Evolutionary conservation across 352 stramenopile species (phyloP).

Genomic region (Phytophthora hybrid): DNA sequence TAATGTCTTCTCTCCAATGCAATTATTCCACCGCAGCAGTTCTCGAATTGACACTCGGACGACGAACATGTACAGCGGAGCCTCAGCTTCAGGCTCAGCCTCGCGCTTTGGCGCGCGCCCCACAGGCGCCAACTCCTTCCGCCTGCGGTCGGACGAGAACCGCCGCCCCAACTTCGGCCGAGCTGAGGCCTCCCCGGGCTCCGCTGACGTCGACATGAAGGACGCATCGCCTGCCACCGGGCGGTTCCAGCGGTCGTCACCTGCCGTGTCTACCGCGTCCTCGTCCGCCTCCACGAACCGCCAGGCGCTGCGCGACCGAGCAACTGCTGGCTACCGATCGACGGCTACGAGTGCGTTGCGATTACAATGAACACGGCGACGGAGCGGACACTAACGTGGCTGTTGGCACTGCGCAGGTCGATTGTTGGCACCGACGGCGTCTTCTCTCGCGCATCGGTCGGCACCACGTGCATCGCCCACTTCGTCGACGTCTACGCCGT

Average conservation of each 20-base stretch:
- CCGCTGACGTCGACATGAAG: constrained; percentile 49
- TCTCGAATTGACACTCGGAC: constrained; percentile 19
- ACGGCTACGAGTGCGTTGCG: constrained; percentile 32
- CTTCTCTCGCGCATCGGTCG: constrained; percentile 39
- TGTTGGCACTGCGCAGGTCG: constrained; percentile 23
- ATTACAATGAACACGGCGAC: background rate
- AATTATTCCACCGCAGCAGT: background rate
- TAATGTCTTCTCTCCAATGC: background rate
- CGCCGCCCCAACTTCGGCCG: constrained; percentile 40
- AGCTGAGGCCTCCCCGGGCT: constrained; percentile 5
- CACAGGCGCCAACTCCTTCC: constrained; percentile 33
- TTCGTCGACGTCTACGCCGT: constrained; percentile 23
- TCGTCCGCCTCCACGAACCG: constrained; percentile 9
- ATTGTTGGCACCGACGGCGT: constrained; percentile 39
- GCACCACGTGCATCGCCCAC: constrained; percentile 12
- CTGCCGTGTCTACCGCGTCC: background rate
- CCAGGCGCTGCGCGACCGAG: constrained; percentile 26
- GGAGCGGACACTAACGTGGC: constrained; percentile 21
- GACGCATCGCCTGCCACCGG: constrained; percentile 27
- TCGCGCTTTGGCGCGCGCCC: constrained; percentile 27
- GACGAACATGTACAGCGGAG: constrained; percentile 30
- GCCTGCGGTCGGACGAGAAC: constrained; percentile 45
- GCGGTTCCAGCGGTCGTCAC: constrained; percentile 24
- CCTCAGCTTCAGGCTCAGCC: background rate
- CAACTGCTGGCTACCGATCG: constrained; percentile 21